phyloP scores from a whole-genome alignment of 2,329 filamentous ascomycete genomes.

The Endocalyx cinctus region DNA sequence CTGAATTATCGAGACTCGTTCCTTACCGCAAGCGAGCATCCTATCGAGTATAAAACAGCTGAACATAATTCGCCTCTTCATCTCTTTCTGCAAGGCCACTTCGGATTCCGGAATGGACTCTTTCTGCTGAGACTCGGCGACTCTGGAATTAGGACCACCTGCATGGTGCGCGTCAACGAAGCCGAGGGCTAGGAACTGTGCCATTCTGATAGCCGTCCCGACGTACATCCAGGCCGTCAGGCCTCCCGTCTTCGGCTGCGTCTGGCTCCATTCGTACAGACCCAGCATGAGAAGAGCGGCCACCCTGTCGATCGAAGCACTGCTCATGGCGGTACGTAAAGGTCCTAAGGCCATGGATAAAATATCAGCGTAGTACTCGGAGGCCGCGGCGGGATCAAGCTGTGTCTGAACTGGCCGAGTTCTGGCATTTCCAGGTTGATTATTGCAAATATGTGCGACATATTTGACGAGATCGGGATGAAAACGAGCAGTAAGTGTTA shows the following conservation, averaged over 20 bases:
- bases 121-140: constrained; percentile 14
- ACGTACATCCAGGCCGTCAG: constrained; percentile 62
- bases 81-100: constrained; percentile 55
- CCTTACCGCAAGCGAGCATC: constrained; percentile 61
- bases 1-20: constrained; percentile 55
- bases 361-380: constrained; percentile 60
- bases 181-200: constrained; percentile 57
- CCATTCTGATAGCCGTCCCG: constrained; percentile 59
- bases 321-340: constrained; percentile 41
- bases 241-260: constrained; percentile 43
- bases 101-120: constrained; percentile 18
- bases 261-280: constrained; percentile 67
- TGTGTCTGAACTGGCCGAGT: constrained; percentile 29
- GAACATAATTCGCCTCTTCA: constrained; percentile 66
- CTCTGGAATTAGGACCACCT: constrained; percentile 19
- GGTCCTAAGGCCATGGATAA: constrained; percentile 48
- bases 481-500: constrained; percentile 66
- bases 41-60: constrained; percentile 71
- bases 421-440: constrained; percentile 29
- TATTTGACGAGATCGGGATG: constrained; percentile 56
- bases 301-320: constrained; percentile 56
- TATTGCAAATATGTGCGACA: constrained; percentile 37
- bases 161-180: constrained; percentile 41
- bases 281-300: constrained; percentile 68
- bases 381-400: constrained; percentile 50